Conservation (phyloP, 768 basidiomycete species). For the Leccinum longicurvipes region DNA sequence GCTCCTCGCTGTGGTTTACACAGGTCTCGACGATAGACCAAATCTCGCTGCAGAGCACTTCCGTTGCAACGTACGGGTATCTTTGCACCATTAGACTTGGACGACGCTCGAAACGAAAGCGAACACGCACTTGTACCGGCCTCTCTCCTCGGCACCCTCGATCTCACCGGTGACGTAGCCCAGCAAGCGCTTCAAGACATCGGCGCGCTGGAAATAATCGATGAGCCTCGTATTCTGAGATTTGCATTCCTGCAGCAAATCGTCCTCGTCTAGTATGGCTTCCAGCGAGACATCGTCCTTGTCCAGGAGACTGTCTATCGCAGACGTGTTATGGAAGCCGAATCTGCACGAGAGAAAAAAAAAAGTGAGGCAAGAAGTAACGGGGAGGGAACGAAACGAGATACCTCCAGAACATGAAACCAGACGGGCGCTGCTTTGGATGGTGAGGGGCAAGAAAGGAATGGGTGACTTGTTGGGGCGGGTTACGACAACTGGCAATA, state of each 20-base stretch:
- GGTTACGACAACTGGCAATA: conserved; percentile 29
- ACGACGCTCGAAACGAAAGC: not conserved
- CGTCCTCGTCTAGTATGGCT: conserved; percentile 89
- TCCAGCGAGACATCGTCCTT: conserved; percentile 88
- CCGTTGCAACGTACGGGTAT: conserved; percentile 90
- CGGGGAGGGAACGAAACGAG: not conserved
- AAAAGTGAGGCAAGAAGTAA: not conserved
- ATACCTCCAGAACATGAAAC: conserved; percentile 50
- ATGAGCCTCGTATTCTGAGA: conserved; percentile 86
- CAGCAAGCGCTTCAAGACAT: conserved; percentile 75
- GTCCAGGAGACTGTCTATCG: conserved; percentile 87
- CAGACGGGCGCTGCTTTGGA: conserved; percentile 18
- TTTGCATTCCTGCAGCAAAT: conserved; percentile 94
- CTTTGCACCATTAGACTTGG: conserved; percentile 37
- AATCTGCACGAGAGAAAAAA: conserved; percentile 51
- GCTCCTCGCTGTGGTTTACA: conserved; percentile 62
- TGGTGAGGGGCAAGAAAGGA: conserved; percentile 5
- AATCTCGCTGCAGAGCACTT: conserved; percentile 93
- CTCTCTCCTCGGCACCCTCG: conserved; percentile 75
- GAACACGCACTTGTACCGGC: conserved; percentile 72
- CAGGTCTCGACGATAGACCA: conserved; percentile 94
- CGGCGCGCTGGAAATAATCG: conserved; percentile 80
- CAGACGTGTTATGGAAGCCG: conserved; percentile 84
- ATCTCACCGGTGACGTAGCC: conserved; percentile 87
- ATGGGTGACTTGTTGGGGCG: conserved; percentile 12